Base-by-base conservation (phyloP, 176 grass and related monocot species). In the Themeda triandra region DNA sequence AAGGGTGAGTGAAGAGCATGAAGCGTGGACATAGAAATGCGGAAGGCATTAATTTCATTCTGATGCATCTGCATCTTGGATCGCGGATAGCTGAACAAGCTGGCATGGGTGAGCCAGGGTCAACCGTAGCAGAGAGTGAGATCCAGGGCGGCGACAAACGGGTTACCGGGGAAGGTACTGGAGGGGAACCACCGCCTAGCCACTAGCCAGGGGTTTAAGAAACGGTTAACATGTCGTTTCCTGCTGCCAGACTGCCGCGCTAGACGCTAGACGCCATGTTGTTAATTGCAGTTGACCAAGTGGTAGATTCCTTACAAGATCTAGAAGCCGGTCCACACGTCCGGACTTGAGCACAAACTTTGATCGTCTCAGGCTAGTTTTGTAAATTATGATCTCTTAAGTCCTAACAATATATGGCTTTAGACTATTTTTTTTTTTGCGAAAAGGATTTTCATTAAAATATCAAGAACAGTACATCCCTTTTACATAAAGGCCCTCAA, bases 221-320 rank as follows among this genome's bases (percentile, higher is more conserved):
- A 85, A 70, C 63, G 77, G 40, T 82, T 81, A 77, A 1, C 63
- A 77, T 1, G 71, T 7, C 27, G 6, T 53, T 82, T 73, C 35
- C 82, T 72, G 77, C 25, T 73, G 84, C n/a, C 67, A 45, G 42
- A 19, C 53, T 33, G n/a, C 63, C 33, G 62, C 12, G 42, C 17
- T 40, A n/a, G 59, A 83, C 12, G 42, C 17, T 40, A n/a, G 59
- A 83, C 68, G 84, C 45, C 3, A 48, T 18, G 74, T 44, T 83
- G 80, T 83, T 87, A 79, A 79, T 83, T 79, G 60, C 74, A 39
- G 80, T 86, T 87, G 84, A 90, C 80, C 36, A 60, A 62, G 27
- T 35, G 65, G 44, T 36, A 11, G 54, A 83, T 83, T 78, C 31
- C 17, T 40, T 79, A 5, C 58, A 59, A 80, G 67, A 49, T 82